Base-by-base conservation (phyloP, 345 rosid genomes). In the Hypericum androsaemum region DNA sequence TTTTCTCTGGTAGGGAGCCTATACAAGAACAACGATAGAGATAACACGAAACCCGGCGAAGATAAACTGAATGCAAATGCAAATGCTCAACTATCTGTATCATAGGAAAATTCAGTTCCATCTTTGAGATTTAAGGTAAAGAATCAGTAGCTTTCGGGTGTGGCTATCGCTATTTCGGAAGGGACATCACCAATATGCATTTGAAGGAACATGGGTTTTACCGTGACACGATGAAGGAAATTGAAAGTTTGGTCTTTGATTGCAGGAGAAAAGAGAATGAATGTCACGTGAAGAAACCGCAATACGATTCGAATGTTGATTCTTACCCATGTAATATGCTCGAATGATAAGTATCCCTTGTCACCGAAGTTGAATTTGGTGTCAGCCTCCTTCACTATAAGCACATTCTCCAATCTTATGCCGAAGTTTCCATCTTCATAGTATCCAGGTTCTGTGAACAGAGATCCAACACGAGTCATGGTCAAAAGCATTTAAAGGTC, bases 271-370 rank as follows among this genome's bases (percentile, higher is more conserved):
- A n/a, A n/a, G n/a, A n/a, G n/a, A n/a, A n/a, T n/a, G n/a, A 22
- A 22, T 22, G 32, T 22, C 32, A 22, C 32, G 4, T 22, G 32
- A 22, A 22, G 32, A 22, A 22, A 22, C 32, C 4, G 32, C 2
- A 22, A 22, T n/a, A 22, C 1, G 32, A 22, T 22, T 22, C 32
- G 17, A 13, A 12, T 39, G 11, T 32, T 44, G 48, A 40, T 13
- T 16, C 79, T 67, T 79, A 92, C 98, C 99, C 99, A 94, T 45
- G 99, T 94, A 67, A 88, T 88, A 55, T 88, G 99, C 74, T 94
- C 99, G 35, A 94, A 83, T 12, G 74, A 62, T 68, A 94, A 72
- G 76, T 85, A 94, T 44, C 94, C 99, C 70, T 86, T 88, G 52
- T 76, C 94, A 5, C 95, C 97, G 39, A 94, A 94, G 60, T 94